Evolutionary conservation across 176 grass and related monocot species (phyloP).

Genomic region (Paspalum notatum): DNA sequence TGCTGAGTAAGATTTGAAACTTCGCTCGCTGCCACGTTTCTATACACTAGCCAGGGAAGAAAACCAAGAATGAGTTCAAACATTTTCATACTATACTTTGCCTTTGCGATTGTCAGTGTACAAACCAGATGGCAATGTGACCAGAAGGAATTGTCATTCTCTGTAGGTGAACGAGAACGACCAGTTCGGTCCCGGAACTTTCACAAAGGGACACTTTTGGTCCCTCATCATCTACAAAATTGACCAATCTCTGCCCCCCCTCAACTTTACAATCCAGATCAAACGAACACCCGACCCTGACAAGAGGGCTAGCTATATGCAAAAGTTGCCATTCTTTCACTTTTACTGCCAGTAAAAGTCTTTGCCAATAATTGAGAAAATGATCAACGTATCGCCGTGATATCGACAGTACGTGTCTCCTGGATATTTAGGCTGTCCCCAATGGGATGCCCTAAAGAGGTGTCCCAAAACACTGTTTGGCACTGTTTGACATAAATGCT

Average conservation of each 20-base stretch:
- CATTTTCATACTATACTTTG: too few relatives aligned
- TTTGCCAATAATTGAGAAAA: neutral
- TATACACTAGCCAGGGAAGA: too few relatives aligned
- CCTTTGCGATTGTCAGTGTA: neutral
- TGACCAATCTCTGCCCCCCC: neutral
- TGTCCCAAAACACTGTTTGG: too few relatives aligned
- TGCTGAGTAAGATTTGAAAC: too few relatives aligned
- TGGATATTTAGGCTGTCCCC: too few relatives aligned
- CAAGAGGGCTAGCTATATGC: neutral
- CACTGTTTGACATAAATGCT: too few relatives aligned
- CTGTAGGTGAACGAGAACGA: neutral
- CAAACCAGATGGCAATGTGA: neutral
- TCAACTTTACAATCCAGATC: neutral
- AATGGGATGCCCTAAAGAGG: too few relatives aligned
- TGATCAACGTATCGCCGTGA: neutral
- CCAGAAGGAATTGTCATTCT: neutral
- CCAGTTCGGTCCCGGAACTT: neutral
- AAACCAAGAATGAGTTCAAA: too few relatives aligned
- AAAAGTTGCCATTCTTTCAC: neutral
- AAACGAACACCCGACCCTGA: neutral
- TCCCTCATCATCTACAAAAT: neutral
- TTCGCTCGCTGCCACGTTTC: too few relatives aligned
- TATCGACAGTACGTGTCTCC: neutral
- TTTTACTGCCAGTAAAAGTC: slow-evolving; percentile 4
- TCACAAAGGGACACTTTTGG: neutral